A percentile compares a stretch with the other conserved stretches of the same genome.
Evolutionary conservation across 257 asterid species (phyloP).

Genomic region (Solanum commersonii): DNA sequence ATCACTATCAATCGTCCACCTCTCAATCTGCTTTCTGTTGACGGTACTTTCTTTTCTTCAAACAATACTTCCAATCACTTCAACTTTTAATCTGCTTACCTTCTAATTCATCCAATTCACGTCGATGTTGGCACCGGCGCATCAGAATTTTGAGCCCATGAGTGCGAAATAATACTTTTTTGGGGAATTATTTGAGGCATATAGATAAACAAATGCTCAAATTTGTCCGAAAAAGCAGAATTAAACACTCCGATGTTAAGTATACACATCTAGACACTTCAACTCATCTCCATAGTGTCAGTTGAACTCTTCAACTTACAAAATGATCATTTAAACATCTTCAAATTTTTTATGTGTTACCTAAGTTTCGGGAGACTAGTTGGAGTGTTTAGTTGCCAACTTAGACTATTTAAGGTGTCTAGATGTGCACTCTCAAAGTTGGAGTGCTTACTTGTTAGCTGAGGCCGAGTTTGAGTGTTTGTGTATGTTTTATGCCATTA

Average conservation of each 20-base stretch:
- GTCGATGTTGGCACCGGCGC: background rate
- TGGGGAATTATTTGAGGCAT: background rate
- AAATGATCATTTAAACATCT: background rate
- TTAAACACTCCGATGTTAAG: background rate
- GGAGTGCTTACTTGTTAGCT: background rate
- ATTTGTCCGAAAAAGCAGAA: background rate
- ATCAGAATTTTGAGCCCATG: background rate
- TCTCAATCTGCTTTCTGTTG: constrained; percentile 86
- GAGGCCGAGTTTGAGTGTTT: background rate
- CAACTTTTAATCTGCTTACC: background rate
- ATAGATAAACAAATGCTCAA: background rate
- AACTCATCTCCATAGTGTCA: background rate
- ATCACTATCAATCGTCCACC: constrained; percentile 93
- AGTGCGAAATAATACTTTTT: background rate
- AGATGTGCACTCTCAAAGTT: background rate
- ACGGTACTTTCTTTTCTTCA: constrained; percentile 35
- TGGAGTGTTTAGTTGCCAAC: background rate
- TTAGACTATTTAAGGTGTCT: background rate
- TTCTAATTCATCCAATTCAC: background rate
- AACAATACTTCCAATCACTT: background rate
- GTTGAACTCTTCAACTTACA: background rate
- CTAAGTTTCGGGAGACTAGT: background rate
- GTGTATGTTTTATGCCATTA: background rate
- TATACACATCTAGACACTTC: background rate
- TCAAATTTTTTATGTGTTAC: background rate